Conservation (phyloP, 1,139 yeast genomes). For the Yamadazyma triangularis region DNA sequence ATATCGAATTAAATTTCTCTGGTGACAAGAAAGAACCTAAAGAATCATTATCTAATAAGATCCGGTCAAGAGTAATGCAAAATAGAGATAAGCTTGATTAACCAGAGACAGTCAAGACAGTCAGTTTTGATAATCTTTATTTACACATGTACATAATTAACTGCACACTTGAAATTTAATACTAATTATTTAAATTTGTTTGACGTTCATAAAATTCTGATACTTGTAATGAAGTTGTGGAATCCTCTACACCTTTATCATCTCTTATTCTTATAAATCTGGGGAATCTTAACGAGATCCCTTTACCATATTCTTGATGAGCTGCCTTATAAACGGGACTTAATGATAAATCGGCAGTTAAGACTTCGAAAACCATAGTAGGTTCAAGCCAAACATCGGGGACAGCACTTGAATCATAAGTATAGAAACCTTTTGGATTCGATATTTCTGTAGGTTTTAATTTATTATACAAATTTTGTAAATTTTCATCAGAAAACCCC, state of each 20-base stretch:
- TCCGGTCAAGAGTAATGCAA: conserved; percentile 32
- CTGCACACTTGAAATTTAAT: conserved; percentile 1
- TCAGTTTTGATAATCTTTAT: not conserved
- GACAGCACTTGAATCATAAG: conserved; percentile 61
- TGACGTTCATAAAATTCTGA: conserved; percentile 85
- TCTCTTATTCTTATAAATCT: conserved; percentile 81
- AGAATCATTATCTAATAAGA: conserved; percentile 27
- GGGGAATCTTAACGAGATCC: conserved; percentile 89
- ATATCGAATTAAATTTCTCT: conserved; percentile 33
- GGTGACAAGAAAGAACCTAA: conserved; percentile 8
- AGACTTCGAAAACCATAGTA: conserved; percentile 76
- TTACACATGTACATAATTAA: not conserved
- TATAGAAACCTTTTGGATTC: conserved; percentile 65
- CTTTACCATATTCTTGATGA: conserved; percentile 70
- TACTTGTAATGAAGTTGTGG: conserved; percentile 86
- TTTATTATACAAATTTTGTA: conserved; percentile 53
- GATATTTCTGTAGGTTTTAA: conserved; percentile 66
- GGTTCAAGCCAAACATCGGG: conserved; percentile 99
- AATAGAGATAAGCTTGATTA: conserved; percentile 17
- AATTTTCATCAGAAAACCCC: conserved; percentile 86
- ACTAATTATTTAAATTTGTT: conserved; percentile 29
- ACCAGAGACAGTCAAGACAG: too few relatives aligned
- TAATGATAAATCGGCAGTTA: conserved; percentile 89
- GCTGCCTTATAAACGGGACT: conserved; percentile 95
- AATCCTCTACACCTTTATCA: conserved; percentile 85